Conservation (phyloP, 495 filamentous ascomycete species). For the Penicillium robsamsonii region DNA sequence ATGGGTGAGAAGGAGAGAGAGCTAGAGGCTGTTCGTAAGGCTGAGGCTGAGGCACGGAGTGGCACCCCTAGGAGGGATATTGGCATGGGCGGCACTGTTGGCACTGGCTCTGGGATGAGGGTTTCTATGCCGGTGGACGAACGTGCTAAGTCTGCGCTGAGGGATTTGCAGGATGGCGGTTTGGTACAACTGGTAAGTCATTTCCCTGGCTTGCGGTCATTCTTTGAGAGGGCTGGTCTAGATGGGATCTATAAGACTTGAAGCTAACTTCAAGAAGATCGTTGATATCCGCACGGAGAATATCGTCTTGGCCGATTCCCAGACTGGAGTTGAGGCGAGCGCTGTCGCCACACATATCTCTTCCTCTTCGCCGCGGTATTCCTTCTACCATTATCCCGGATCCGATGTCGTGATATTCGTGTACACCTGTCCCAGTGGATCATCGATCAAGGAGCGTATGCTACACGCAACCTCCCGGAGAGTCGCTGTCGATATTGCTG, state of each 20-base stretch:
- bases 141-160: slow-evolving; percentile 64
- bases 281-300: slow-evolving; percentile 71
- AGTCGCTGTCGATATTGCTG: slow-evolving; percentile 65
- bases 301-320: slow-evolving; percentile 65
- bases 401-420: slow-evolving; percentile 79
- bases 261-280: slow-evolving; percentile 38
- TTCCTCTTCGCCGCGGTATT: slow-evolving; percentile 80
- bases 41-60: slow-evolving; percentile 72
- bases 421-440: slow-evolving; percentile 81
- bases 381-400: slow-evolving; percentile 75
- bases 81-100: slow-evolving; percentile 59
- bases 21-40: slow-evolving; percentile 71
- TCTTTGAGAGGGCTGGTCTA: neutral
- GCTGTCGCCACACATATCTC: slow-evolving; percentile 64
- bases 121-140: slow-evolving; percentile 66
- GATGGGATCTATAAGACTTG: slow-evolving; percentile 16
- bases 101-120: slow-evolving; percentile 54
- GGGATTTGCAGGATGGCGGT: slow-evolving; percentile 53
- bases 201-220: neutral
- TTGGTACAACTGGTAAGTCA: slow-evolving; percentile 78
- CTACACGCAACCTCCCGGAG: slow-evolving; percentile 83
- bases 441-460: slow-evolving; percentile 91
- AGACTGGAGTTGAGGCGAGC: slow-evolving; percentile 48
- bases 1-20: slow-evolving; percentile 86
- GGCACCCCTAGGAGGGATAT: slow-evolving; percentile 64